These are phyloP conservation scores for Crithidia thermophila DNA, from an alignment of 208 protist species.

Conservation along the genomic window DNA sequence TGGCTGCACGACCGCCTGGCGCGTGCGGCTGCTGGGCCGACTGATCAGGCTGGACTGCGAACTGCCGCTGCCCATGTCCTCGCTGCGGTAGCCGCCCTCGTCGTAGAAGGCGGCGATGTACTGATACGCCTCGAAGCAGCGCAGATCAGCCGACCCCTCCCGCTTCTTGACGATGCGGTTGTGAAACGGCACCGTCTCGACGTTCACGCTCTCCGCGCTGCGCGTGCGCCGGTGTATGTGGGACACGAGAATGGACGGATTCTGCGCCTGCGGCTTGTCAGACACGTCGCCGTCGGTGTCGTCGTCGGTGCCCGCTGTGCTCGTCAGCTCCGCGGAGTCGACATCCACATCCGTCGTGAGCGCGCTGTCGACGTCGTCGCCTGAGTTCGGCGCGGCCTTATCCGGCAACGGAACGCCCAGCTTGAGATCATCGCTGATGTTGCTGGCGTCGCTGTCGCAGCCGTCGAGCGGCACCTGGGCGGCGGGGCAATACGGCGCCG, in stretches of 20 bases:
- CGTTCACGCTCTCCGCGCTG: background rate
- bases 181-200: background rate
- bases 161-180: slow-evolving; percentile 13
- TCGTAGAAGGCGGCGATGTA: slow-evolving; percentile 29
- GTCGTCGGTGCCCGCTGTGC: background rate
- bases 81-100: slow-evolving; percentile 11
- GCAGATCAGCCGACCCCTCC: slow-evolving; percentile 21
- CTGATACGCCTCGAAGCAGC: slow-evolving; percentile 23
- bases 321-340: no score
- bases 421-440: no score
- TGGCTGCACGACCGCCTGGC: slow-evolving; percentile 1
- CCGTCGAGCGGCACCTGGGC: no score
- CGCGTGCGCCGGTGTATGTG: background rate
- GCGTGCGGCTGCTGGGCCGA: slow-evolving; percentile 7
- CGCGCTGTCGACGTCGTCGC: no score
- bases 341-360: no score
- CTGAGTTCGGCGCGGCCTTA: no score
- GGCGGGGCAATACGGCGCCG: no score
- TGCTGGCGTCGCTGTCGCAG: no score
- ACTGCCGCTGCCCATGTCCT: slow-evolving; percentile 13
- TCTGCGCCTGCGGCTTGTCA: background rate
- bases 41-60: slow-evolving; percentile 1
- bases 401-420: no score
- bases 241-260: background rate
- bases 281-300: background rate